A percentile compares a stretch with the other conserved stretches of the same genome.
phyloP scores from a whole-genome alignment of 2,329 filamentous ascomycete species.

The Capronia americana region DNA sequence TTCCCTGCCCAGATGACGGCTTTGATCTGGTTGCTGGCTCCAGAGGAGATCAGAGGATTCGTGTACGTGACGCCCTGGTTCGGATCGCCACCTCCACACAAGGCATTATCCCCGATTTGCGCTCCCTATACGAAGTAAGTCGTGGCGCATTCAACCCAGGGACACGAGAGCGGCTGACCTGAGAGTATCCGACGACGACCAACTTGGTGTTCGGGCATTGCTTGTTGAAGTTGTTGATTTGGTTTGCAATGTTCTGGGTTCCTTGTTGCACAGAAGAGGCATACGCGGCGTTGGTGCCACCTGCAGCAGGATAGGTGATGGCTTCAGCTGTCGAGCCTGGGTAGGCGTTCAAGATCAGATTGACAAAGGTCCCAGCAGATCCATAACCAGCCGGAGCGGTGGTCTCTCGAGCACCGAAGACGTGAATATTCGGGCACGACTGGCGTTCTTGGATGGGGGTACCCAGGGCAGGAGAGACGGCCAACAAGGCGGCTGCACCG shows the following conservation, averaged over 20 bases:
- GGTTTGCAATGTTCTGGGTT: slow-evolving; percentile 8
- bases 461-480: background rate
- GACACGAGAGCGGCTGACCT: background rate
- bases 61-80: slow-evolving; percentile 9
- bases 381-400: slow-evolving; percentile 3
- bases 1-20: slow-evolving; percentile 10
- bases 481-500: background rate
- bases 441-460: background rate
- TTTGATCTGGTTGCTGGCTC: slow-evolving; percentile 2
- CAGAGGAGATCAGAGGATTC: slow-evolving; percentile 2
- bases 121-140: slow-evolving; percentile 3
- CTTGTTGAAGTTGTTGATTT: slow-evolving; percentile 10
- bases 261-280: slow-evolving; percentile 10
- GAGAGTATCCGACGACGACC: slow-evolving; percentile 7
- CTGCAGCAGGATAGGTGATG: slow-evolving; percentile 4
- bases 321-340: slow-evolving; percentile 6
- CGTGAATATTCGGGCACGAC: slow-evolving; percentile 5
- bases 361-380: slow-evolving; percentile 9
- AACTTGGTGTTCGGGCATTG: slow-evolving; percentile 8
- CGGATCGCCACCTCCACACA: slow-evolving; percentile 2
- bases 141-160: background rate
- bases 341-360: slow-evolving; percentile 12
- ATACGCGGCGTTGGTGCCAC: slow-evolving; percentile 3
- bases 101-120: slow-evolving; percentile 1
- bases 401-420: slow-evolving; percentile 5